Evolutionary conservation across 345 rosid genomes (phyloP).

Genomic region (Syzygium aqueum): DNA sequence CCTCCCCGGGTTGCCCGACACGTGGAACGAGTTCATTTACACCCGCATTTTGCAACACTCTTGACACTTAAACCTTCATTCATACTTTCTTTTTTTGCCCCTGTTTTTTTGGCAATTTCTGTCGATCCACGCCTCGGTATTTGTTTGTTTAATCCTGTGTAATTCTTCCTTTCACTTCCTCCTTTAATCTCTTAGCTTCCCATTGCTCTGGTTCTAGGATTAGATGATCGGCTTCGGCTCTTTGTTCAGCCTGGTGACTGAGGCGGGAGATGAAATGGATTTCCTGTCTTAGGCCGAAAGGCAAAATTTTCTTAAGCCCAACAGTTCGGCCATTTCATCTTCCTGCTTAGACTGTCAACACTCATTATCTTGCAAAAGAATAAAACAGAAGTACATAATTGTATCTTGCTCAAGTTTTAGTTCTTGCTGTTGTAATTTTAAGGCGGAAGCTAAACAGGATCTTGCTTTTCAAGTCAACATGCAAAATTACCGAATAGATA

Average conservation of each 20-base stretch:
- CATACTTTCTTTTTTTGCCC: neutral
- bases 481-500: too few species aligned
- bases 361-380: neutral
- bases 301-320: neutral
- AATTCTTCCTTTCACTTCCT: neutral
- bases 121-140: neutral
- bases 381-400: neutral
- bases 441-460: too few species aligned
- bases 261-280: neutral
- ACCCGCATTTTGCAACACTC: slow-evolving; percentile 28
- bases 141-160: neutral
- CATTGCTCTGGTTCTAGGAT: neutral
- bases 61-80: neutral
- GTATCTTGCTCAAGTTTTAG: neutral
- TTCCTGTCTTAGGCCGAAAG: neutral
- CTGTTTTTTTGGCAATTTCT: neutral
- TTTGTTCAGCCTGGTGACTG: neutral
- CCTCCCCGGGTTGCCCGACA: slow-evolving; percentile 88
- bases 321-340: neutral
- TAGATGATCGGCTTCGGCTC: neutral
- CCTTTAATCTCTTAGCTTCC: neutral
- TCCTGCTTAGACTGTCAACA: neutral
- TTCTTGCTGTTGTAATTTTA: neutral
- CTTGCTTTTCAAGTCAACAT: too few species aligned
- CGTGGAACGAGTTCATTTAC: slow-evolving; percentile 83